Percentiles rank a stretch among this genome's conserved stretches.
Evolutionary conservation across 306 rosid species (phyloP).

Genomic region (Vigna unguiculata): DNA sequence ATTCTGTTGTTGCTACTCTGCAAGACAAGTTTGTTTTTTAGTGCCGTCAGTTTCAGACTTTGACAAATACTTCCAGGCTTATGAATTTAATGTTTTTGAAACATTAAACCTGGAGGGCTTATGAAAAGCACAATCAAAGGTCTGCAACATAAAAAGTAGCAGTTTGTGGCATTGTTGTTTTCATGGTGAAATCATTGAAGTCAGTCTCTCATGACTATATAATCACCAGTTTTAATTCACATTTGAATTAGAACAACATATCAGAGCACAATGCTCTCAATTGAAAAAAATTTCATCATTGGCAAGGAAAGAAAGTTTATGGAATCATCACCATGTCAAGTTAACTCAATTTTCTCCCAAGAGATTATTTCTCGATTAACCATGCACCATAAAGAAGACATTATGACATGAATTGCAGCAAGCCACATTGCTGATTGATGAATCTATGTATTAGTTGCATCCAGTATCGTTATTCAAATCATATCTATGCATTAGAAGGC

Average conservation of each 20-base stretch:
- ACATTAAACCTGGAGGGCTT: conserved; percentile 16
- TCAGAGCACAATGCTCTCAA: conserved; percentile 19
- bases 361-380: background rate
- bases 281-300: conserved; percentile 25
- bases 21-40: background rate
- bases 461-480: background rate
- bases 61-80: background rate
- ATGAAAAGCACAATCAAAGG: conserved; percentile 12
- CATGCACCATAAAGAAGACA: background rate
- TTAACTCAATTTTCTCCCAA: conserved; percentile 34
- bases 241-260: conserved; percentile 4
- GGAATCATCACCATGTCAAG: conserved; percentile 6
- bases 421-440: background rate
- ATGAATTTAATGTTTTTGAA: conserved; percentile 18
- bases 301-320: conserved; percentile 27
- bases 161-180: background rate
- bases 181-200: background rate
- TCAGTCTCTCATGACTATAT: background rate
- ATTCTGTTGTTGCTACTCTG: background rate
- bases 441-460: background rate
- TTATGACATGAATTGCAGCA: conserved; percentile 17
- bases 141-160: conserved; percentile 2
- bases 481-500: background rate
- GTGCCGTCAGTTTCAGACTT: background rate
- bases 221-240: conserved; percentile 5